Percentiles rank a stretch among this genome's conserved stretches.
These are phyloP conservation scores for Cutaneotrichosporon sp. DNA, from an alignment of 1,284 basidiomycete species.

Conservation along the genomic window DNA sequence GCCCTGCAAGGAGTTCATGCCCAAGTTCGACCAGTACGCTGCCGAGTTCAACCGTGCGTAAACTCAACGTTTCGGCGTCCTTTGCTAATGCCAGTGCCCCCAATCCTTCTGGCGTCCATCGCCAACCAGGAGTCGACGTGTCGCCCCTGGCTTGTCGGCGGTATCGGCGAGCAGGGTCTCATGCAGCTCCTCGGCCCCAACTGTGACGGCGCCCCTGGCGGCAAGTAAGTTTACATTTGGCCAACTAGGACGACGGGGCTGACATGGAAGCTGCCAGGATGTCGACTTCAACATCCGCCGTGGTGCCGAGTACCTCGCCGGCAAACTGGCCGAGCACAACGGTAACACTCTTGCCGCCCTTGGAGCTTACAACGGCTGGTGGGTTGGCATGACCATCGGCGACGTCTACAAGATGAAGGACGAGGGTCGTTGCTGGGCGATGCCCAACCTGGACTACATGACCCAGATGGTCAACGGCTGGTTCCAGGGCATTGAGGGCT, in stretches of 20 bases:
- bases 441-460: constrained; percentile 60
- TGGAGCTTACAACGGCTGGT: constrained; percentile 78
- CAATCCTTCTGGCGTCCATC: constrained; percentile 74
- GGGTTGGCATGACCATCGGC: constrained; percentile 58
- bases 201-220: constrained; percentile 61
- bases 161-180: constrained; percentile 65
- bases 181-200: constrained; percentile 82
- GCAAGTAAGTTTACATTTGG: constrained; percentile 34
- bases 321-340: constrained; percentile 44
- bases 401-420: constrained; percentile 10
- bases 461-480: constrained; percentile 75
- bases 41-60: constrained; percentile 53
- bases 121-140: constrained; percentile 78
- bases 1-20: constrained; percentile 58
- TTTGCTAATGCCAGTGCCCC: constrained; percentile 6
- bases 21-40: constrained; percentile 61
- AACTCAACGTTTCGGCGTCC: not conserved
- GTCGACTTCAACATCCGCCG: constrained; percentile 57
- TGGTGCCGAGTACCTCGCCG: constrained; percentile 27
- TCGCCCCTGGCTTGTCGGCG: not conserved
- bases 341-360: constrained; percentile 61
- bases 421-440: constrained; percentile 56
- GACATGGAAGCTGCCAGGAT: constrained; percentile 27
- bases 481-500: constrained; percentile 61
- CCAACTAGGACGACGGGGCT: too few relatives aligned